Evolutionary conservation across 106 monocot species (phyloP), one percentile per base, ranked within the genome.

Genomic region (Cymbidium sinense): DNA sequence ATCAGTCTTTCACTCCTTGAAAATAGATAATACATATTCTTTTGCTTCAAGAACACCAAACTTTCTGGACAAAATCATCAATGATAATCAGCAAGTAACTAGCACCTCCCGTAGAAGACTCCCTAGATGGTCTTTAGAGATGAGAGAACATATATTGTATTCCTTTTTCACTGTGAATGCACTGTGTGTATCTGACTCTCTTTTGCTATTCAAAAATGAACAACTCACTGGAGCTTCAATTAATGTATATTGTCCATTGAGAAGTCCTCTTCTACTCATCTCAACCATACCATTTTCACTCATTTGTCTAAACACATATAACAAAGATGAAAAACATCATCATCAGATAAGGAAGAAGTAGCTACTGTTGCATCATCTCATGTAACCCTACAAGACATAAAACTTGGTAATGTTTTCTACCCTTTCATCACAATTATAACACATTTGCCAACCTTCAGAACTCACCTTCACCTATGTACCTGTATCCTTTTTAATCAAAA

Each of bases 121-220:
- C 31, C 17, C 8, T 4, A 33, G 5, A 73, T 1, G 73, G 74
- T 5, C 61, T 61, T 21, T 18, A 81, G 2, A 81, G 4, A n/a
- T 70, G 28, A 17, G 27, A 67, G 20, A 65, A 30, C n/a, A 76
- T 69, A 43, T 76, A 76, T 70, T 76, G 17, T 67, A 6, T 35
- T 15, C 7, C 55, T 1, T 61, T 81, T 0, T 70, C 79, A 0
- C 4, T 17, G 28, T 81, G 52, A 34, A 29, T 15, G 0, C 17
- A 25, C n/a, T 25, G 70, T 7, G 3, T 52, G 11, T 76, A 77
- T 2, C 37, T 44, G 5, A 75, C 17, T 78, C 64, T 43, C 5
- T 5, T 37, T 64, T 58, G 25, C 27, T 84, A n/a, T 84, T 2
- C 35, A 62, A 70, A 70, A 70, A 70, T 17, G 19, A 19, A 70